These are phyloP conservation scores for Pyrenochaeta sp. DNA, from an alignment of 2,329 filamentous ascomycete genomes.

Conservation along the genomic window DNA sequence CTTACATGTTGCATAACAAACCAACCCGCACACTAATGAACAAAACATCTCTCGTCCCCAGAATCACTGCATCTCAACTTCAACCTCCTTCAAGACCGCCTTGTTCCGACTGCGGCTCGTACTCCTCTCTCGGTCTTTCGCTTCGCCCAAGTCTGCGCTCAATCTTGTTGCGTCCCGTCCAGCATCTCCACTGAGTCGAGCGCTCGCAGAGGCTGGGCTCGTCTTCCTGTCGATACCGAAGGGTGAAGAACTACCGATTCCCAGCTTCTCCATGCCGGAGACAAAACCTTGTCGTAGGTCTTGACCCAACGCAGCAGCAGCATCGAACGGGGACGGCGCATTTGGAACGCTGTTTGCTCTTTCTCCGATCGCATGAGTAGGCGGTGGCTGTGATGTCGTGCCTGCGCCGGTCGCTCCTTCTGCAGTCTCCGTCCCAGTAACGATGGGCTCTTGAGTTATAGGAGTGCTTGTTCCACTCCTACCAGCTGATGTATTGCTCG, in stretches of 20 bases:
- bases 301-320: constrained; percentile 36
- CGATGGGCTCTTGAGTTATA: constrained; percentile 39
- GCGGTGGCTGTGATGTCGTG: constrained; percentile 31
- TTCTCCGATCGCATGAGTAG: constrained; percentile 28
- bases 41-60: not conserved
- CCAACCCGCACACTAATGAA: too few species aligned
- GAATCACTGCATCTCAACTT: constrained; percentile 46
- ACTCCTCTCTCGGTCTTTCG: constrained; percentile 20
- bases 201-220: constrained; percentile 23
- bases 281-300: constrained; percentile 41
- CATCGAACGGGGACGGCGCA: constrained; percentile 29
- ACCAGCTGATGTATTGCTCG: constrained; percentile 32
- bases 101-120: constrained; percentile 28
- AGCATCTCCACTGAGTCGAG: constrained; percentile 17
- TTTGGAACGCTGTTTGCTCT: constrained; percentile 10
- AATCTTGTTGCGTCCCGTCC: constrained; percentile 5
- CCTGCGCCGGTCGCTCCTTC: constrained; percentile 42
- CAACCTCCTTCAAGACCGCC: constrained; percentile 34
- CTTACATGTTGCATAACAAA: too few species aligned
- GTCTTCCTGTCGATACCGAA: constrained; percentile 14
- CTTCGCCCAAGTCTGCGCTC: constrained; percentile 11
- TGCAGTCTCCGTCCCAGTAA: constrained; percentile 45
- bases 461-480: constrained; percentile 36
- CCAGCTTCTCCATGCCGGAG: constrained; percentile 40
- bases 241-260: constrained; percentile 21